Evolutionary conservation across 345 rosid genomes (phyloP), one percentile per base, ranked within the genome.

Genomic region (Eucalyptus brandiana): DNA sequence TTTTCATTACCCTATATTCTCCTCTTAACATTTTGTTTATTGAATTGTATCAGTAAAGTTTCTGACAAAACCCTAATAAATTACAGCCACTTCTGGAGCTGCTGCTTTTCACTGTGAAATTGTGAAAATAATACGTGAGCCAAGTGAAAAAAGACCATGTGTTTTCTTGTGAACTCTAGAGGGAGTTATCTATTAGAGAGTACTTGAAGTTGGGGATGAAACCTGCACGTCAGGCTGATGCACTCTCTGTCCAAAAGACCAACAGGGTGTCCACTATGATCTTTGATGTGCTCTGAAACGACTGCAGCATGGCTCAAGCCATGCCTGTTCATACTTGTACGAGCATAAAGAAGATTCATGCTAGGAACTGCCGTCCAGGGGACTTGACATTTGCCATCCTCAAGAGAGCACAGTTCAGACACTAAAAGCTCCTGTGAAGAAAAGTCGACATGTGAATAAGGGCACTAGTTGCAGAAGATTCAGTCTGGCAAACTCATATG

Each of bases 231-330:
- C 81, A 97, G 85, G 86, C 89, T 91, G 93, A 97, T 96, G 89
- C 97, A 94, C 90, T 96, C 97, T 92, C 90, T 93, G 92, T 97
- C 99, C 80, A 97, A 88, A 93, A 96, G 92, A 80, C 99, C 99
- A 91, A 97, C 96, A 87, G 95, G 94, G 86, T 89, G 92, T 87
- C 93, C 93, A 88, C 89, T 92, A 76, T 67, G 89, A 88, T 90
- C 94, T 90, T 93, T 88, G 76, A 87, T 90, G 72, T 91, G 89
- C 67, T 95, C 96, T 28, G 94, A 93, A 92, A 96, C 93, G 80
- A 97, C 97, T 67, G 99, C 97, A 90, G 94, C 95, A 58, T 95
- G 96, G 89, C 91, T 93, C 53, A 95, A 23, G 76, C 94, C 93
- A 87, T 91, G 91, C 89, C 87, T 94, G 89, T 92, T 93, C 99